Percentiles rank a stretch among this genome's conserved stretches.
Conservation (phyloP, 2,329 filamentous ascomycete genomes). For the Coniochaeta sp. region DNA sequence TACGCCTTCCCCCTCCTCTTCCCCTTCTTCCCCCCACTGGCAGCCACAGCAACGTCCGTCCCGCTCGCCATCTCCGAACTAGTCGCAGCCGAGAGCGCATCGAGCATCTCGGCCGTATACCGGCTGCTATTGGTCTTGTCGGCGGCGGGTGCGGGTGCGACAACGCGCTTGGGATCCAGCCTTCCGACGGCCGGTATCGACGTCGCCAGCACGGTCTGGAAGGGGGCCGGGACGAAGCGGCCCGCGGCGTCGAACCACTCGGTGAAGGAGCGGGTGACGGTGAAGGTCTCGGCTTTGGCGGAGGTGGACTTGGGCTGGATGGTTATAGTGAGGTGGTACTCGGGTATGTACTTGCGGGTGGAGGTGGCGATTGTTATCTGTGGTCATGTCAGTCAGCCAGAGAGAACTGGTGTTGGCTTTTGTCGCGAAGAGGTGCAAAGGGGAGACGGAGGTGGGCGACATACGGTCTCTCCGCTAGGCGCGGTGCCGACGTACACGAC, state of each 20-base stretch:
- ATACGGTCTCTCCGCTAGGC: slow-evolving; percentile 60
- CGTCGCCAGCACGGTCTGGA: slow-evolving; percentile 71
- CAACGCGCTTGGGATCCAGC: slow-evolving; percentile 56
- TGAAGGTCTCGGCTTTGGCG: slow-evolving; percentile 33
- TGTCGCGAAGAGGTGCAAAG: not conserved
- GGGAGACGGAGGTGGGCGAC: slow-evolving; percentile 6
- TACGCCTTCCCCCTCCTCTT: slow-evolving; percentile 40
- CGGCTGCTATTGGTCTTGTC: slow-evolving; percentile 16
- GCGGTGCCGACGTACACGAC: slow-evolving; percentile 69
- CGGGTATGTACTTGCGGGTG: slow-evolving; percentile 71
- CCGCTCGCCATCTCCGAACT: slow-evolving; percentile 12
- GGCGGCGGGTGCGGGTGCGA: too few relatives aligned
- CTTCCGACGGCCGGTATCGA: slow-evolving; percentile 58
- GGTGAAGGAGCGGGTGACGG: slow-evolving; percentile 59
- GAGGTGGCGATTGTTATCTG: slow-evolving; percentile 68
- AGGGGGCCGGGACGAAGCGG: slow-evolving; percentile 65
- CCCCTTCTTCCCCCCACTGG: slow-evolving; percentile 29
- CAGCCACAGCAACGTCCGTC: slow-evolving; percentile 22
- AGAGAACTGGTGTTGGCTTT: too few relatives aligned
- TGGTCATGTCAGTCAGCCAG: not conserved
- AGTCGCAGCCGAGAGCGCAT: slow-evolving; percentile 29
- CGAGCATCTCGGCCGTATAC: slow-evolving; percentile 37
- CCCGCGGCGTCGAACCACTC: slow-evolving; percentile 71
- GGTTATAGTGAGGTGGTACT: slow-evolving; percentile 68
- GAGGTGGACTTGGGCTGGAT: slow-evolving; percentile 31